Evolutionary conservation across 768 basidiomycete genomes (phyloP), one percentile per base, ranked within the genome.

Genomic region (Kwoniella pini): DNA sequence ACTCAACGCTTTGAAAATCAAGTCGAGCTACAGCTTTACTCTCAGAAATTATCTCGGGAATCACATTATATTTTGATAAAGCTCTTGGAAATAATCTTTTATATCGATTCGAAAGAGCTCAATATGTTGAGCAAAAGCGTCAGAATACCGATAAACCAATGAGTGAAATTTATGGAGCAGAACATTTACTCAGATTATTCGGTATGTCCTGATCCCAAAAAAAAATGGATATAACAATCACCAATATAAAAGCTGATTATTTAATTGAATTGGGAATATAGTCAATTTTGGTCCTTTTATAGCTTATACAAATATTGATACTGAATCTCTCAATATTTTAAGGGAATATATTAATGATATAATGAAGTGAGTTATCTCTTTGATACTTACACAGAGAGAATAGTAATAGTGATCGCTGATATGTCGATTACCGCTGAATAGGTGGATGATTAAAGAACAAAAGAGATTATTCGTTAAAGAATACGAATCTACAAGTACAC

Each of bases 231-330:
- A n/a, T n/a, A n/a, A n/a, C n/a, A n/a, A n/a, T n/a, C n/a, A n/a
- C n/a, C n/a, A n/a, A 36, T 15, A 36, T 36, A 36, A 42, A 13
- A 42, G 12, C 40, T 42, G 40, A 42, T 22, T 22, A n/a, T 28
- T 7, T 30, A 2, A 22, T 27, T 10, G 13, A 22, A 38, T 26
- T 40, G 7, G 7, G n/a, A 42, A 40, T 40, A 17, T 64, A 96
- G 95, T 98, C 78, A 91, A 88, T 65, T 82, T 98, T 38, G 96
- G 95, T 0, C 85, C 86, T 67, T 93, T 96, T 85, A 87, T 97
- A 30, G 86, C 88, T 0, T 86, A 84, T 63, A 92, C 94, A 13
- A 86, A 85, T n/a, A 87, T 98, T 82, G 95, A 99, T 72, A 81
- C 85, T 2, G 93, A 95, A 74, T 90, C 89, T 12, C 87, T 94